Evolutionary conservation across 129 eudicot genomes (phyloP), one percentile per base, ranked within the genome.

Genomic region (Silybum marianum): DNA sequence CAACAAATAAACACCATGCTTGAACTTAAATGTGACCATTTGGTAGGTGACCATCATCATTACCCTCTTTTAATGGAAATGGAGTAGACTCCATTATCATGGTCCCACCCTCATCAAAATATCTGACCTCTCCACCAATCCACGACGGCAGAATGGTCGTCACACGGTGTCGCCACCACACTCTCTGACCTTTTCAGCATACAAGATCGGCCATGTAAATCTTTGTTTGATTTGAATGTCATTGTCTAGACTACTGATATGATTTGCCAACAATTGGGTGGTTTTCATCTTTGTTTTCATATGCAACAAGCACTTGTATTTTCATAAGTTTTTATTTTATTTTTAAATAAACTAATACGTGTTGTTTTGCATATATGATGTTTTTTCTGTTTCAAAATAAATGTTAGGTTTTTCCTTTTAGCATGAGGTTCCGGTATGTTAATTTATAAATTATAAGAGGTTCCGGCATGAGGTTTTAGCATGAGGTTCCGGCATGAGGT

Each of bases 21-120:
- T 30, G 21, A 24, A 68, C 46, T 40, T 78, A 68, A 78, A 68
- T 78, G 75, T 68, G 39, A 26, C 26, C 75, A 44, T 78, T 44
- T 30, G 68, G 30, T 69, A 78, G 81, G 44, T 78, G 74, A 78
- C 38, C 39, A 42, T 48, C 71, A 70, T 30, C 60, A 70, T 48
- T 70, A 34, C 32, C 72, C 0, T 63, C n/a, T 22, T 72, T 36
- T 38, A 36, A 80, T 72, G 72, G 69, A 36, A 58, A 7, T 80
- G 42, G 42, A 38, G 58, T 54, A 51, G 71, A 77, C 82, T 36
- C 82, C 74, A 18, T 69, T 25, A 46, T 48, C 58, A 46, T 69
- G 77, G 83, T 71, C 77, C 76, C 71, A 79, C 48, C 39, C 9
- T 38, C 77, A 70, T 70, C 65, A 23, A 80, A 80, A 80, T 38